These are phyloP conservation scores for Populus nigra DNA, from an alignment of 345 rosid genomes.

Conservation along the genomic window DNA sequence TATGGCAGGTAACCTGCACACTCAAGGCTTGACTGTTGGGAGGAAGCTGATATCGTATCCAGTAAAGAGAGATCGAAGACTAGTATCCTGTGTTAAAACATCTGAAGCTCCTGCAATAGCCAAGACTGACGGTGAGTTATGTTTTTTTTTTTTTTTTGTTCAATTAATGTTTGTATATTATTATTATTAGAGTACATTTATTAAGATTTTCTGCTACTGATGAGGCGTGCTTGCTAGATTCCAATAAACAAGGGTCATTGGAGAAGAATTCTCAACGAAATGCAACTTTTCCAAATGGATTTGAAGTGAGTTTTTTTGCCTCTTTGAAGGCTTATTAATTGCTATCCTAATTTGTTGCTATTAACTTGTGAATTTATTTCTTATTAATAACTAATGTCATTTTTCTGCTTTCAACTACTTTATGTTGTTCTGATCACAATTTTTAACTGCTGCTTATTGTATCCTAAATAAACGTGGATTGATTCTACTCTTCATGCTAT, in stretches of 20 bases:
- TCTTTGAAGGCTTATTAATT: neutral
- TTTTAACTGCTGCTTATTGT: neutral
- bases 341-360: neutral
- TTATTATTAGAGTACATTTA: neutral
- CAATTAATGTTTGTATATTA: neutral
- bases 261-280: slow-evolving; percentile 38
- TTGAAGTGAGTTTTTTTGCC: slow-evolving; percentile 48
- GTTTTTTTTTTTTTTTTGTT: neutral
- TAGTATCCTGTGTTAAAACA: slow-evolving; percentile 42
- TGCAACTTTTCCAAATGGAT: slow-evolving; percentile 68
- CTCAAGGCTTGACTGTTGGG: slow-evolving; percentile 26
- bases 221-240: slow-evolving; percentile 37
- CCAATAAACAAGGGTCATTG: slow-evolving; percentile 26
- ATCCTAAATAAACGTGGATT: neutral
- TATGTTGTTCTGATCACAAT: neutral
- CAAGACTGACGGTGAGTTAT: slow-evolving; percentile 53
- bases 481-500: neutral
- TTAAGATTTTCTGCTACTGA: neutral
- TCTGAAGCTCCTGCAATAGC: slow-evolving; percentile 44
- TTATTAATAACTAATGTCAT: neutral
- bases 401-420: neutral
- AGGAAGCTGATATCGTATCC: slow-evolving; percentile 23
- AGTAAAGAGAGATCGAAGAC: slow-evolving; percentile 21
- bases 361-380: neutral
- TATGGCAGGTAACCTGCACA: slow-evolving; percentile 28